A percentile compares a stretch with the other conserved stretches of the same genome.
phyloP scores from a whole-genome alignment of 164 flowering plant species.

The Stephania japonica region DNA sequence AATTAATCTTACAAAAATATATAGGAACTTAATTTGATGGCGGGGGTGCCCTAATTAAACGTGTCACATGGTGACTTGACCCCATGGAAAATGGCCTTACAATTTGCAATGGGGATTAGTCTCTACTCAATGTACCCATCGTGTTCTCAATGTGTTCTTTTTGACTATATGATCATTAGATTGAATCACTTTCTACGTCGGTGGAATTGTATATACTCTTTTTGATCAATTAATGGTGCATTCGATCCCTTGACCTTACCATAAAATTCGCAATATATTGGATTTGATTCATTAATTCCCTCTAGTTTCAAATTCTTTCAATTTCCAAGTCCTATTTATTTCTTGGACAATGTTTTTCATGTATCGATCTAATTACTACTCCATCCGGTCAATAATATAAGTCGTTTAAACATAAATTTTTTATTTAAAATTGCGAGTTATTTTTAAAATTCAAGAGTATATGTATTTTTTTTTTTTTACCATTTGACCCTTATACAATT shows the following conservation, averaged over 20 bases:
- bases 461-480: no score
- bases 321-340: not conserved
- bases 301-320: not conserved
- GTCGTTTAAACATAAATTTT: no score
- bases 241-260: no score
- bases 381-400: no score
- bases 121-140: not conserved
- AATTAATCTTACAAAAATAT: constrained; percentile 3
- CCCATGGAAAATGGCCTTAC: not conserved
- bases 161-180: not conserved
- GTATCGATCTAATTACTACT: no score
- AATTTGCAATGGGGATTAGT: not conserved
- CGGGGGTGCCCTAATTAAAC: constrained; percentile 4
- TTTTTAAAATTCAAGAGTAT: no score
- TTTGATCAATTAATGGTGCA: no score
- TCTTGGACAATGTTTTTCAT: not conserved
- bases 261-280: no score
- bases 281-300: no score
- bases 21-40: not conserved
- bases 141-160: not conserved
- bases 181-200: not conserved
- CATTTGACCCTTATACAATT: no score
- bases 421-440: no score
- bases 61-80: constrained; percentile 6
- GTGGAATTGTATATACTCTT: not conserved